These are phyloP conservation scores for Alopecurus myosuroides DNA, from an alignment of 176 grass and related monocot species.

Conservation along the genomic window DNA sequence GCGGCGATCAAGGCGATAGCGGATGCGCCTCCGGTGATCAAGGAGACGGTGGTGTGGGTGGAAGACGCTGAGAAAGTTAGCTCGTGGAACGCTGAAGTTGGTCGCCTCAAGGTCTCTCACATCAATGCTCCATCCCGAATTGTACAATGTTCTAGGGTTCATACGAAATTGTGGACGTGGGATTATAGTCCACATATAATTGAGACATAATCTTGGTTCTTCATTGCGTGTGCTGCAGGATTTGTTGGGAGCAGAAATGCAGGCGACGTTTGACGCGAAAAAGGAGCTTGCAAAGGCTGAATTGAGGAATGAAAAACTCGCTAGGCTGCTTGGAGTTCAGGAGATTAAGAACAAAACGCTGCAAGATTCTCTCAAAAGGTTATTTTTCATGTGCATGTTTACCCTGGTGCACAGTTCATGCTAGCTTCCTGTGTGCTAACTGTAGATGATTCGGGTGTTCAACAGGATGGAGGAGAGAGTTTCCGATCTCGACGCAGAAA, in stretches of 20 bases:
- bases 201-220: neutral
- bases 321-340: conserved; percentile 38
- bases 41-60: conserved; percentile 37
- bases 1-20: conserved; percentile 37
- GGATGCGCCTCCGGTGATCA: conserved; percentile 34
- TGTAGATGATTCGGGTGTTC: neutral
- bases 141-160: conserved; percentile 4
- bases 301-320: conserved; percentile 40
- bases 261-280: conserved; percentile 19
- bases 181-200: neutral
- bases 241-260: conserved; percentile 43
- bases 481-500: conserved; percentile 47
- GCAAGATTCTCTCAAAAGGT: conserved; percentile 51
- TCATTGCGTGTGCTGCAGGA: conserved; percentile 27
- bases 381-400: neutral
- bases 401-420: neutral
- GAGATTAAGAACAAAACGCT: conserved; percentile 41
- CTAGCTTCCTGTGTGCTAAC: neutral
- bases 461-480: conserved; percentile 54
- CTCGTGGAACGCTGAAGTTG: conserved; percentile 26
- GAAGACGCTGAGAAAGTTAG: conserved; percentile 37
- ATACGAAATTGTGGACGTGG: neutral
- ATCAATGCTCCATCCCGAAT: neutral
- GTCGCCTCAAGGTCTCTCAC: conserved; percentile 40
- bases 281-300: conserved; percentile 37